Evolutionary conservation across 305 asterid species (phyloP), one percentile per base, ranked within the genome.

Genomic region (Plantago coronopus): DNA sequence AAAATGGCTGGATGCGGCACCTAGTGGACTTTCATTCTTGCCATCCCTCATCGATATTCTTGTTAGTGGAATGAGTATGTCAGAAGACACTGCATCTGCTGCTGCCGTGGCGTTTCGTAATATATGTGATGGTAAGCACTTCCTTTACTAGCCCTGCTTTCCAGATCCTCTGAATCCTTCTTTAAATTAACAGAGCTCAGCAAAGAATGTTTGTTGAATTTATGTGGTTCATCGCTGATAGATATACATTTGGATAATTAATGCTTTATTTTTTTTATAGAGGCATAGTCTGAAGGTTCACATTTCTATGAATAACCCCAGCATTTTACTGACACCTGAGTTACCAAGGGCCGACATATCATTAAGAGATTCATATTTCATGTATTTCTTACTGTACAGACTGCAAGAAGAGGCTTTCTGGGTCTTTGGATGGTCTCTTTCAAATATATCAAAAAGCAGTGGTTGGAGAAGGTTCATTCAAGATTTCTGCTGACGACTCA

Each of bases 1-100:
- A 74, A 87, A 80, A 72, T 93, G 99, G 97, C 93, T 93, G 62
- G 88, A 93, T 80, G 83, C 83, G 72, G 80, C 94, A 45, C 76
- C 94, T 23, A 83, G 70, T 74, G 96, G 99, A 62, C 73, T 83
- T 72, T 81, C 97, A 34, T 89, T 82, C 74, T 76, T 93, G 83
- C 95, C 95, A 18, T 71, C 91, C 19, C 87, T 93, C 67, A 80
- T 87, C 75, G 91, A 86, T 75, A 93, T 89, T 79, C 96, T 93
- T 72, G 99, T 93, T 55, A 78, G 78, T 27, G 95, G 99, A 75
- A 89, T 93, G 99, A 82, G 94, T 77, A 61, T 76, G 63, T 83
- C 95, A 61, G 97, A 89, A 81, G 99, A 93, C 74, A 78, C 96
- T 57, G 99, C 97, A 37, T 88, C 96, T 17, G 99, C 96, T 16